phyloP scores from a whole-genome alignment of 164 flowering plant species.

The Pachysandra terminalis region DNA sequence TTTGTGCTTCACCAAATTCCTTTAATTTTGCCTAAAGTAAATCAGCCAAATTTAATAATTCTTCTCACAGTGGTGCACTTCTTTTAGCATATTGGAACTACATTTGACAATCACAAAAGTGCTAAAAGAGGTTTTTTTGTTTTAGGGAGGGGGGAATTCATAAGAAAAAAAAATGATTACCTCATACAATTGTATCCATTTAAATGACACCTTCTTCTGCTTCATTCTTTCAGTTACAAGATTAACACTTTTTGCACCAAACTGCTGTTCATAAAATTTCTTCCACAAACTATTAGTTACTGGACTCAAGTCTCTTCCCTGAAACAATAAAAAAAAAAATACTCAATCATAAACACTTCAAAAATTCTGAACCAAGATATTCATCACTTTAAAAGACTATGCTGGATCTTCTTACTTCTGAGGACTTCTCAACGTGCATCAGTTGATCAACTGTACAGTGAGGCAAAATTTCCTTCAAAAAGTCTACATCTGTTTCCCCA shows the following conservation, averaged over 20 bases:
- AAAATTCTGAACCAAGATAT: neutral
- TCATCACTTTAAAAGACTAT: neutral
- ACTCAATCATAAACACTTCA: neutral
- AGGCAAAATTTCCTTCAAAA: conserved; percentile 68
- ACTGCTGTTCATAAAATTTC: conserved; percentile 49
- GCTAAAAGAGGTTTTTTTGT: too few species aligned
- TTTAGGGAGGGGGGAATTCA: too few species aligned
- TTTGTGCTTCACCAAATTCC: conserved; percentile 44
- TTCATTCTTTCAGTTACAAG: conserved; percentile 52
- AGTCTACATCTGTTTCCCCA: conserved; percentile 68
- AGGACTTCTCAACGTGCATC: conserved; percentile 66
- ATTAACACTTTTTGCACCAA: conserved; percentile 36
- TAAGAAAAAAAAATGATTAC: conserved; percentile 25
- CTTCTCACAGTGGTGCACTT: neutral
- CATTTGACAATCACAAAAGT: neutral
- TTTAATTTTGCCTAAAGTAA: conserved; percentile 62
- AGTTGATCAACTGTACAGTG: conserved; percentile 85
- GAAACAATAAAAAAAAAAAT: conserved; percentile 9
- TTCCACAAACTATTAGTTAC: conserved; percentile 78
- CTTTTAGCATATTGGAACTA: neutral
- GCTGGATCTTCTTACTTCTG: conserved; percentile 37
- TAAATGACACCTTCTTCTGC: conserved; percentile 34
- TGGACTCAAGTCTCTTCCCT: conserved; percentile 84
- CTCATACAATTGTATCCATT: conserved; percentile 73
- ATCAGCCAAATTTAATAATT: neutral